A percentile compares a stretch with the other conserved stretches of the same genome.
These are phyloP conservation scores for Tolypocladium pustulatum DNA, from an alignment of 2,329 filamentous ascomycete species.

Conservation along the genomic window DNA sequence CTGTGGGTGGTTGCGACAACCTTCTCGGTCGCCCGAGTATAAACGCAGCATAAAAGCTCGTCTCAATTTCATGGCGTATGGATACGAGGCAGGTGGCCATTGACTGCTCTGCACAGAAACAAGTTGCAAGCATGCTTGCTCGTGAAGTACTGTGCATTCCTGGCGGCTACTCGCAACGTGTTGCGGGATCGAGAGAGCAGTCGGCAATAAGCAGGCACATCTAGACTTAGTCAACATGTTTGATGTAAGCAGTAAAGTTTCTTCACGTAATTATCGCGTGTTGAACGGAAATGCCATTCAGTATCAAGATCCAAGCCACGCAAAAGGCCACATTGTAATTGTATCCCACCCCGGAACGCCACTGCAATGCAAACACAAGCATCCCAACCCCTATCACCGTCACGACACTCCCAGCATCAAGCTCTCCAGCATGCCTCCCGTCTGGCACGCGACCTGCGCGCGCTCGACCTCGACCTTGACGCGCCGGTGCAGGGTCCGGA, in stretches of 20 bases:
- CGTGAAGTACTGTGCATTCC: no score
- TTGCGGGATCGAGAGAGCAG: neutral
- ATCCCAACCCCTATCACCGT: neutral
- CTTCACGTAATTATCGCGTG: neutral
- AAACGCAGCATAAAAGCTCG: no score
- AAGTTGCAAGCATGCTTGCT: no score
- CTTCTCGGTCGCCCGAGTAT: no score
- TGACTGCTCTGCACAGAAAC: no score
- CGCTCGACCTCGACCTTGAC: constrained; percentile 73
- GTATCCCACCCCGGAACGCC: neutral
- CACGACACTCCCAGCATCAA: constrained; percentile 28
- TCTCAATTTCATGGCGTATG: no score
- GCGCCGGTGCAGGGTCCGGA: constrained; percentile 57
- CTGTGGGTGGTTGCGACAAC: no score
- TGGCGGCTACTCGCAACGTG: no score
- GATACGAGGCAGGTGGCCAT: no score
- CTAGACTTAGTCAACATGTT: neutral
- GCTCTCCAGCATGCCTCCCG: constrained; percentile 77
- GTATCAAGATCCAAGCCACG: neutral
- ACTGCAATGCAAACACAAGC: constrained; percentile 1
- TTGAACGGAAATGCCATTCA: neutral
- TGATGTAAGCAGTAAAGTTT: neutral
- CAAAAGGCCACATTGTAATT: neutral
- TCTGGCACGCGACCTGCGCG: constrained; percentile 72
- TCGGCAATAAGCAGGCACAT: neutral